These are phyloP conservation scores for Aleurites moluccanus DNA, from an alignment of 441 rosid genomes.

Conservation along the genomic window DNA sequence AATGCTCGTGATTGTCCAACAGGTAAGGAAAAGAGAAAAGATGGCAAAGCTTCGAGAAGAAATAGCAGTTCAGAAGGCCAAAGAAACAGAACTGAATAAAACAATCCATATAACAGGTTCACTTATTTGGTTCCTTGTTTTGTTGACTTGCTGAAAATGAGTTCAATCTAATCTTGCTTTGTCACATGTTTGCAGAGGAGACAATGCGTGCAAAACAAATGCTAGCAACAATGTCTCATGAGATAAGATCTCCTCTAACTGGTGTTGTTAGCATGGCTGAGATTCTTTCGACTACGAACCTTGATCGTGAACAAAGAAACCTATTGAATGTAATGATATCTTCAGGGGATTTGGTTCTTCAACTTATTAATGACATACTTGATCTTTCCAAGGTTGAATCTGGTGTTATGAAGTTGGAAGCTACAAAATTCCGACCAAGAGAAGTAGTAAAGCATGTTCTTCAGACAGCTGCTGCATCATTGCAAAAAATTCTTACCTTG, in stretches of 20 bases:
- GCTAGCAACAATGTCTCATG: constrained; percentile 98
- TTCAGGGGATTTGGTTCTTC: constrained; percentile 95
- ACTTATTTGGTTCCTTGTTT: background rate
- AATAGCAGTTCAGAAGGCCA: constrained; percentile 93
- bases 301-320: constrained; percentile 75
- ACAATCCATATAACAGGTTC: constrained; percentile 97
- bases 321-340: constrained; percentile 89
- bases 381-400: constrained; percentile 99
- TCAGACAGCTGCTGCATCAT: constrained; percentile 94
- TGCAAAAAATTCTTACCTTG: constrained; percentile 69
- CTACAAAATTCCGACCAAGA: constrained; percentile 86
- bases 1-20: constrained; percentile 25
- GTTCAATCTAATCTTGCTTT: constrained; percentile 8
- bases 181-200: constrained; percentile 63
- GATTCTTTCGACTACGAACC: constrained; percentile 75
- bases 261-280: constrained; percentile 98
- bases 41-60: constrained; percentile 90
- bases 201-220: constrained; percentile 97
- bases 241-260: constrained; percentile 90
- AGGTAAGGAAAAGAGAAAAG: constrained; percentile 85
- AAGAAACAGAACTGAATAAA: constrained; percentile 91
- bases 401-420: constrained; percentile 98
- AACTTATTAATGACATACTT: constrained; percentile 88
- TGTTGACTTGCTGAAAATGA: constrained; percentile 3
- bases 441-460: constrained; percentile 95